phyloP scores from a whole-genome alignment of 2,329 filamentous ascomycete genomes.

The Chrysoporthe cubensis region DNA sequence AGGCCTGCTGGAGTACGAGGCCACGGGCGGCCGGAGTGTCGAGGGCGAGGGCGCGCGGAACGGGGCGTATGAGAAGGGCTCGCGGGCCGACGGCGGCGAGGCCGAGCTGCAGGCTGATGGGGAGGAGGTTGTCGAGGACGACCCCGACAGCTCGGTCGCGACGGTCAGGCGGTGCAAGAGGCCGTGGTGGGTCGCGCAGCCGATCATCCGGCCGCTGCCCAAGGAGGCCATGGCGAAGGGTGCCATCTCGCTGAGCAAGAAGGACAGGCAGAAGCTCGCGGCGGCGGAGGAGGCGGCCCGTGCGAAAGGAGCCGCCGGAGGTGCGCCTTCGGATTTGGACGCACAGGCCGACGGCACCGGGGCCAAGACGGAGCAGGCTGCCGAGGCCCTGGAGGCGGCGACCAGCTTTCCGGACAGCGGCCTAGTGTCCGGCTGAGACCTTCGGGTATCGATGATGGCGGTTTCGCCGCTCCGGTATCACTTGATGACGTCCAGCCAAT shows the following conservation, averaged over 20 bases:
- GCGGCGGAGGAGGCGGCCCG: constrained; percentile 42
- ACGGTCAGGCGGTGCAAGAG: constrained; percentile 75
- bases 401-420: constrained; percentile 22
- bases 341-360: constrained; percentile 5
- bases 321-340: neutral
- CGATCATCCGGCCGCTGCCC: constrained; percentile 83
- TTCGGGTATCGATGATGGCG: neutral
- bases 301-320: constrained; percentile 16
- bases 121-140: constrained; percentile 43
- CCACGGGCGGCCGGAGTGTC: constrained; percentile 53
- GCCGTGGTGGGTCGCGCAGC: constrained; percentile 90
- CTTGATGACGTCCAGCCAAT: neutral
- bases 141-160: constrained; percentile 64
- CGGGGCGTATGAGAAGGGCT: constrained; percentile 35
- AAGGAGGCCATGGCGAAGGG: constrained; percentile 86
- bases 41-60: constrained; percentile 34
- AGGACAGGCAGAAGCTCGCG: constrained; percentile 55
- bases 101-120: constrained; percentile 35
- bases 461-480: neutral
- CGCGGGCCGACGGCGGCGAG: constrained; percentile 30
- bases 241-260: constrained; percentile 74
- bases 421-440: constrained; percentile 24
- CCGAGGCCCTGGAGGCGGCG: constrained; percentile 20
- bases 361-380: constrained; percentile 6
- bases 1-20: constrained; percentile 71